Evolutionary conservation across 257 asterid genomes (phyloP).

Genomic region (Marsdenia floribunda): DNA sequence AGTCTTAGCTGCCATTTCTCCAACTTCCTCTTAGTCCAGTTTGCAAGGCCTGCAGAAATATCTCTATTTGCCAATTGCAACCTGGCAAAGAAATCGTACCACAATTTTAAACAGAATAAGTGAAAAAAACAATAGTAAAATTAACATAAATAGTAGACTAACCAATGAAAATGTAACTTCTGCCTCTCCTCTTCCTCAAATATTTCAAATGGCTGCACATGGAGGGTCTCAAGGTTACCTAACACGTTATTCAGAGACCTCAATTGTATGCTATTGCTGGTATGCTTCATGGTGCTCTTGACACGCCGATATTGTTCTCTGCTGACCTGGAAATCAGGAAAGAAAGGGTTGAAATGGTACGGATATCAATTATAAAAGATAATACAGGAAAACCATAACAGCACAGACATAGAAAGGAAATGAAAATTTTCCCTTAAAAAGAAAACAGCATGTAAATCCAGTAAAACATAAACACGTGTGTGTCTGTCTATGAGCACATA

Average conservation of each 20-base stretch:
- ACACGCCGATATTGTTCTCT: constrained; percentile 79
- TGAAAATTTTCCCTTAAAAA: not conserved
- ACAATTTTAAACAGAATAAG: constrained; percentile 12
- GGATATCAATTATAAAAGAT: not conserved
- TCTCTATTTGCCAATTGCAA: constrained; percentile 60
- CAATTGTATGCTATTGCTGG: constrained; percentile 62
- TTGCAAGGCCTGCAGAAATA: constrained; percentile 50
- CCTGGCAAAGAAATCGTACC: constrained; percentile 37
- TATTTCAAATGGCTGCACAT: constrained; percentile 82
- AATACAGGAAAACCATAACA: constrained; percentile 3
- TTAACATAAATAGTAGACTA: constrained; percentile 29
- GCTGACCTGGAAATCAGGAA: constrained; percentile 64
- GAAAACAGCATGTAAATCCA: not conserved
- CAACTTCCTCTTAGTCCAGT: constrained; percentile 50
- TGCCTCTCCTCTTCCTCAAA: constrained; percentile 90
- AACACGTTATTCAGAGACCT: constrained; percentile 69
- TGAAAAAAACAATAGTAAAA: constrained; percentile 15
- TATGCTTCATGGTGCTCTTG: constrained; percentile 69
- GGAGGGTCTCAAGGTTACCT: constrained; percentile 62
- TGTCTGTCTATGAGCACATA: too few species aligned
- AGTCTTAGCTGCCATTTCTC: constrained; percentile 34
- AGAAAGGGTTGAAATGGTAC: not conserved
- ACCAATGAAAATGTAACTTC: constrained; percentile 82
- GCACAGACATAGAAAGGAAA: not conserved
- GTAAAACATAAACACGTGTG: too few species aligned